Evolutionary conservation across 2,329 filamentous ascomycete species (phyloP).

Genomic region (Malbranchea zuffiana): DNA sequence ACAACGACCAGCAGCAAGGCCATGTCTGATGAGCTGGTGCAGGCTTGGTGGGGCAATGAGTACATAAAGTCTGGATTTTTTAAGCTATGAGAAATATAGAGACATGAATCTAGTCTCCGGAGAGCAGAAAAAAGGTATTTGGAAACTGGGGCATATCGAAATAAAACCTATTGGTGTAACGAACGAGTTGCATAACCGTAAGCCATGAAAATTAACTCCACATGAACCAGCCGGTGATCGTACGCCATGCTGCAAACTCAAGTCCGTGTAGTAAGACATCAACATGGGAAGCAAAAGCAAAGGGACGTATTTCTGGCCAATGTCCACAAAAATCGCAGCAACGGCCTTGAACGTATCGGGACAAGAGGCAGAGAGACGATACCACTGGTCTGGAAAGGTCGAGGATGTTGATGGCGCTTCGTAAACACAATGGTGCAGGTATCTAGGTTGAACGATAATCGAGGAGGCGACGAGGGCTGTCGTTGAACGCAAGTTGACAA

Average conservation of each 20-base stretch:
- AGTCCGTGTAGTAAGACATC: conserved; percentile 8
- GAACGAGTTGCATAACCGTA: background rate
- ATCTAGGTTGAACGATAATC: conserved; percentile 10
- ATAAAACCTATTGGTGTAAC: no score
- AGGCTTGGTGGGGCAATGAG: no score
- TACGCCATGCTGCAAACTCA: conserved; percentile 8
- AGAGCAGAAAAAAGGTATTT: no score
- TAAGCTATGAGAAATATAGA: no score
- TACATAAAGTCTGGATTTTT: no score
- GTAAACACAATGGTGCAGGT: conserved; percentile 1
- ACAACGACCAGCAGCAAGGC: no score
- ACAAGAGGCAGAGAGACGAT: background rate
- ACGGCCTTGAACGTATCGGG: no score
- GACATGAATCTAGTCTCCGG: no score
- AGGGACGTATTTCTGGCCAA: background rate
- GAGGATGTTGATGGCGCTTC: background rate
- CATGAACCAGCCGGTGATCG: conserved; percentile 4
- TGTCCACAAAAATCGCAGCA: no score
- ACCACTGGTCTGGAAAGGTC: background rate
- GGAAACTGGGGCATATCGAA: no score
- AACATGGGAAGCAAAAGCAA: conserved; percentile 4
- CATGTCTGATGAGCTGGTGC: no score
- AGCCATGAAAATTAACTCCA: background rate
- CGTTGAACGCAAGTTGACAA: conserved; percentile 4
- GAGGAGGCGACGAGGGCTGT: conserved; percentile 2